Evolutionary conservation across 1,139 yeast genomes (phyloP), one percentile per base, ranked within the genome.

Genomic region (Hansenula sp.): DNA sequence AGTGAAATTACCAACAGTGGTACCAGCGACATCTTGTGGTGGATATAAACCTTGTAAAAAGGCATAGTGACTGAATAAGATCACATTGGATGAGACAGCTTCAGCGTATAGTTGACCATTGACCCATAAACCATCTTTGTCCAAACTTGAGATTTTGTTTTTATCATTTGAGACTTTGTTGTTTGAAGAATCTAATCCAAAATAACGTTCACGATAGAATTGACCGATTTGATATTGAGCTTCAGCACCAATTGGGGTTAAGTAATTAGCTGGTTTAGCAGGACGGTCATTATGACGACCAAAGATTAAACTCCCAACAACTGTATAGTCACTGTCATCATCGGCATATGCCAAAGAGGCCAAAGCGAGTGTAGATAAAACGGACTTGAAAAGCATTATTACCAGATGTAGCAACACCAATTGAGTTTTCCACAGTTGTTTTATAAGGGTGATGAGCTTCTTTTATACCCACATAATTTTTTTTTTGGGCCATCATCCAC

Each of bases 201-300:
- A 61, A 51, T 70, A 70, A 43, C 75, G 60, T 38, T 63, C 52
- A 43, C 68, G 60, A 54, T 57, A 64, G 50, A 60, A 67, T 27
- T 52, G 46, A 31, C 75, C 75, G 7, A 64, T 56, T 17, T 46
- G 52, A 41, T 51, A 57, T 44, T 63, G 68, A 39, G 61, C 56
- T 20, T 45, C 46, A 9, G 69, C 66, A 38, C 75, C 75, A 12
- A 60, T 41, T 16, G 72, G 66, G n/a, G 73, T 66, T 38, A 70
- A 52, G 37, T 56, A 56, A 29, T 49, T 53, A 18, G 71, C 64
- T 12, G 74, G 73, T 45, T 69, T 69, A 27, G 65, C 57, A 36
- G 66, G 59, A 45, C 75, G 60, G 48, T 70, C 75, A 37, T 71
- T 73, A 52, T 70, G 75, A 44, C 75, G 61, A 34, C 68, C 68